Conservation (phyloP, 2,329 filamentous ascomycete genomes). For the Hymenoscyphus fructigenus region DNA sequence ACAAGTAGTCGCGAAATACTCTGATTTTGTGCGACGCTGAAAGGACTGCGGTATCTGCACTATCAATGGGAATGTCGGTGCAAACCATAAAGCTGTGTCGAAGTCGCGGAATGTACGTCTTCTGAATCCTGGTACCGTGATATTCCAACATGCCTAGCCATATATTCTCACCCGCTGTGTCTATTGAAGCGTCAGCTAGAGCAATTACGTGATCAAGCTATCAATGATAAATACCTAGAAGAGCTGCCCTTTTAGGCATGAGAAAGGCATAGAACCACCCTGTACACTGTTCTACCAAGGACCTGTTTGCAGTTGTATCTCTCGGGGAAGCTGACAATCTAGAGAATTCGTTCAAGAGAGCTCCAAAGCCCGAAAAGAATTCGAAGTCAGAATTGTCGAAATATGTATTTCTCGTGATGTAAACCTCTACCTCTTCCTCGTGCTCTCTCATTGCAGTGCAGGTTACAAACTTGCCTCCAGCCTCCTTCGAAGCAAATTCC, state of each 20-base stretch:
- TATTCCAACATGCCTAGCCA: not conserved
- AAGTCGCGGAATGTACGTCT: not conserved
- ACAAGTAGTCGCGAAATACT: not conserved
- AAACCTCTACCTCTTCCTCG: conserved; percentile 7
- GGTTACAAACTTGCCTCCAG: conserved; percentile 6
- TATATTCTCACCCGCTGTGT: not conserved
- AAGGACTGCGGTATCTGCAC: too few species aligned
- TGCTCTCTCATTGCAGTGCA: conserved; percentile 14
- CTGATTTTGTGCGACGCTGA: not conserved
- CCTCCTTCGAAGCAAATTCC: conserved; percentile 10
- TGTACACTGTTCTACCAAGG: not conserved
- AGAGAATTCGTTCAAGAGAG: not conserved
- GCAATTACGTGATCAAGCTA: too few species aligned
- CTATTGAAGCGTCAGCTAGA: not conserved
- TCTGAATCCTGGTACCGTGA: not conserved
- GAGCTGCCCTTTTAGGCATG: not conserved
- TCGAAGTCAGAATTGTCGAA: conserved; percentile 1
- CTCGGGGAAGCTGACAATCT: not conserved
- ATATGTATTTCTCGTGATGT: conserved; percentile 9
- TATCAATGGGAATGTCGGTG: not conserved
- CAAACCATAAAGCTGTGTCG: not conserved
- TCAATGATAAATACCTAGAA: not conserved
- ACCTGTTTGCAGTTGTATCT: not conserved
- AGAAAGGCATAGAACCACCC: not conserved
- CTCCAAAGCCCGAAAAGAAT: conserved; percentile 7